Evolutionary conservation across 2,329 filamentous ascomycete genomes (phyloP).

Genomic region (Drechslerella stenobrocha): DNA sequence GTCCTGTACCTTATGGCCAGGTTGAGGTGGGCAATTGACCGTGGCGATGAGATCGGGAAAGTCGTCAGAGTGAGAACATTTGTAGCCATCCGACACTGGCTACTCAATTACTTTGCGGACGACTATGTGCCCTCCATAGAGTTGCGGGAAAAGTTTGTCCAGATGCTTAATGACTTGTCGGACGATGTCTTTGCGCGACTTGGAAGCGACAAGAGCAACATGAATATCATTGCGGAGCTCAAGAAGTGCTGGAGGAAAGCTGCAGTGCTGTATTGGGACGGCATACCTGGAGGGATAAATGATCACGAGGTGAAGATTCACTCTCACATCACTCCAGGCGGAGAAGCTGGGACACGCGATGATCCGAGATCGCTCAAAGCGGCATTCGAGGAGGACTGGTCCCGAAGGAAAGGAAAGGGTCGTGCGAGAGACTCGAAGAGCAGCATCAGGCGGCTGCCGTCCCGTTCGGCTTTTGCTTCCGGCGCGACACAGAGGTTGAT

Average conservation of each 20-base stretch:
- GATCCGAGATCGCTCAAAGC: conserved; percentile 43
- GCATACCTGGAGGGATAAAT: conserved; percentile 52
- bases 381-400: conserved; percentile 43
- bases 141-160: conserved; percentile 52
- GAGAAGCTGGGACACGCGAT: conserved; percentile 50
- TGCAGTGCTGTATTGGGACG: conserved; percentile 87
- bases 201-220: conserved; percentile 64
- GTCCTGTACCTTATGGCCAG: conserved; percentile 82
- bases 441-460: conserved; percentile 42
- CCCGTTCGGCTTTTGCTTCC: conserved; percentile 34
- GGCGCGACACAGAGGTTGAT: conserved; percentile 43
- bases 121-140: conserved; percentile 70
- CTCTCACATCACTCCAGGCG: conserved; percentile 52
- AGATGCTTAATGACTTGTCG: conserved; percentile 57
- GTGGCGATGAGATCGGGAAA: conserved; percentile 79
- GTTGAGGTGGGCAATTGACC: conserved; percentile 80
- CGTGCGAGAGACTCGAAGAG: conserved; percentile 40
- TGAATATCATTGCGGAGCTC: conserved; percentile 89
- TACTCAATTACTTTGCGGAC: conserved; percentile 94
- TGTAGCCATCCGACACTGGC: conserved; percentile 94
- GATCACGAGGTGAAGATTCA: conserved; percentile 50
- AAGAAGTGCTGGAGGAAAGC: conserved; percentile 97
- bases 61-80: conserved; percentile 96
- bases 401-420: conserved; percentile 38
- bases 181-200: conserved; percentile 60